Evolutionary conservation across 148 eudicot species (phyloP).

Genomic region (Rhododendron williamsianum): DNA sequence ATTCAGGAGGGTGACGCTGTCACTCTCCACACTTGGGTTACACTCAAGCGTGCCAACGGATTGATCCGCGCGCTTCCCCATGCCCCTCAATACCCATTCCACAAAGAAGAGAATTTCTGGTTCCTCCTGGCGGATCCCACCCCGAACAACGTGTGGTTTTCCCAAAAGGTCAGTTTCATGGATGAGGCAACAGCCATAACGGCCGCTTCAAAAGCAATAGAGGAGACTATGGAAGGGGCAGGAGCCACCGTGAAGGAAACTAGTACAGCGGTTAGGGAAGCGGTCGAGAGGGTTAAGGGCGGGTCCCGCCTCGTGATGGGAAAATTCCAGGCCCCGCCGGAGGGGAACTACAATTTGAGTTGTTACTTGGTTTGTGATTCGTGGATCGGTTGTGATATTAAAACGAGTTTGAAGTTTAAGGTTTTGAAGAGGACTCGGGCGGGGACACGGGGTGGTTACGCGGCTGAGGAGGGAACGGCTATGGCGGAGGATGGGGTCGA

Average conservation of each 20-base stretch:
- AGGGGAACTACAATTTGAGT: slow-evolving; percentile 62
- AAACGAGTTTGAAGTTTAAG: slow-evolving; percentile 50
- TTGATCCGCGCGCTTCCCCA: slow-evolving; percentile 77
- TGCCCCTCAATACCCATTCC: slow-evolving; percentile 71
- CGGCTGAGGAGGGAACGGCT: slow-evolving; percentile 38
- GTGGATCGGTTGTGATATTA: slow-evolving; percentile 79
- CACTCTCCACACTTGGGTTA: slow-evolving; percentile 77
- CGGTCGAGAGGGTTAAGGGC: slow-evolving; percentile 54
- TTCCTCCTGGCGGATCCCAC: slow-evolving; percentile 66
- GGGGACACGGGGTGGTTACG: slow-evolving; percentile 60
- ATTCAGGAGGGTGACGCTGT: slow-evolving; percentile 84
- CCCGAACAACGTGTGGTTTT: slow-evolving; percentile 70
- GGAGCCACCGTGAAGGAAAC: slow-evolving; percentile 58
- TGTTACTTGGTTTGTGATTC: slow-evolving; percentile 68
- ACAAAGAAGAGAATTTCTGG: slow-evolving; percentile 87
- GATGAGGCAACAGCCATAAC: slow-evolving; percentile 73
- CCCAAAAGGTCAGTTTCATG: slow-evolving; percentile 71
- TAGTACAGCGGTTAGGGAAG: slow-evolving; percentile 53
- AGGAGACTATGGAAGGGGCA: slow-evolving; percentile 60
- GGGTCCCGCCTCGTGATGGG: slow-evolving; percentile 77
- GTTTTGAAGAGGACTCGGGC: slow-evolving; percentile 67
- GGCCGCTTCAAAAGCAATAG: slow-evolving; percentile 60
- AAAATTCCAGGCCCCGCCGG: slow-evolving; percentile 66
- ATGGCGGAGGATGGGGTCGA: slow-evolving; percentile 57
- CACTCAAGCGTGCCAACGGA: slow-evolving; percentile 59